Conservation (phyloP, 2,329 filamentous ascomycete genomes). For the Cytospora leucostoma region DNA sequence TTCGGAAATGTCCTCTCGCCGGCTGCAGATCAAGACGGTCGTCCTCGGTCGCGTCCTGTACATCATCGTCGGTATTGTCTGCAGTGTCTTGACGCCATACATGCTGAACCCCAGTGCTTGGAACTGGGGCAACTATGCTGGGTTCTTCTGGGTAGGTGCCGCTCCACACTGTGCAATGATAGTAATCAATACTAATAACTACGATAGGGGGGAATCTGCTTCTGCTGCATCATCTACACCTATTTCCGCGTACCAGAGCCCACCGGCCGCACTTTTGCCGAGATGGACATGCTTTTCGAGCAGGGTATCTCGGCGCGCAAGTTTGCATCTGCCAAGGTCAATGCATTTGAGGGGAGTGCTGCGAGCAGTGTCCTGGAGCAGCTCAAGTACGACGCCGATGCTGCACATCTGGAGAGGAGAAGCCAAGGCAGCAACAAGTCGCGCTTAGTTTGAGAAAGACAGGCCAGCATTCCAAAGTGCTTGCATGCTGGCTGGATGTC, state of each 20-base stretch:
- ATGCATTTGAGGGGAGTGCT: slow-evolving; percentile 57
- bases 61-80: slow-evolving; percentile 81
- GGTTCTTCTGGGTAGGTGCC: slow-evolving; percentile 76
- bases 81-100: slow-evolving; percentile 81
- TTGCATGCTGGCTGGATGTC: not conserved
- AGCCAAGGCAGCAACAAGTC: slow-evolving; percentile 21
- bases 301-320: slow-evolving; percentile 69
- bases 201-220: slow-evolving; percentile 68
- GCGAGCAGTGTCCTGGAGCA: slow-evolving; percentile 49
- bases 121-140: slow-evolving; percentile 85
- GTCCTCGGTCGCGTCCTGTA: slow-evolving; percentile 80
- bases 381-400: slow-evolving; percentile 47
- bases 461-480: not conserved
- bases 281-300: slow-evolving; percentile 85
- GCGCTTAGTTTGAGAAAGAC: not conserved
- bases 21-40: slow-evolving; percentile 88
- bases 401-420: slow-evolving; percentile 35
- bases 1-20: slow-evolving; percentile 77
- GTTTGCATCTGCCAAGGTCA: slow-evolving; percentile 62
- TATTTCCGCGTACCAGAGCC: slow-evolving; percentile 84
- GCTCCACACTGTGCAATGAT: slow-evolving; percentile 4
- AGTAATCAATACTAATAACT: slow-evolving; percentile 27
- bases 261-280: slow-evolving; percentile 76
- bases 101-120: slow-evolving; percentile 88
- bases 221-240: slow-evolving; percentile 77